Conservation (phyloP, 1,139 yeast species). For the Tardiomyces depauwii region DNA sequence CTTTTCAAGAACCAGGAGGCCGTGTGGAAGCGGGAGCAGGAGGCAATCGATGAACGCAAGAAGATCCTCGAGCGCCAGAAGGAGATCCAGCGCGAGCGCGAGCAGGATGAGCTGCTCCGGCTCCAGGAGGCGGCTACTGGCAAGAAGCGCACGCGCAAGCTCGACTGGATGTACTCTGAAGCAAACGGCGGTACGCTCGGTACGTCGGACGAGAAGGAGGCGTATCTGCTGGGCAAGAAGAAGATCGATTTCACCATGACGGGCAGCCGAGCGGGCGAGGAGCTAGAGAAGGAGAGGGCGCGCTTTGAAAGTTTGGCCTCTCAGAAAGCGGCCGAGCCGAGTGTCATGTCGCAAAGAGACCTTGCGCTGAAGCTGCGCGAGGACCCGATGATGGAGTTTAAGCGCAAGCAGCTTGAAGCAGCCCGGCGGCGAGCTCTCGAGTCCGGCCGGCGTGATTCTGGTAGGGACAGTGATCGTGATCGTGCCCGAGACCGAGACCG, state of each 20-base stretch:
- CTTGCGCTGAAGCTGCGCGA: conserved; percentile 25
- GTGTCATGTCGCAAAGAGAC: conserved; percentile 10
- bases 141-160: conserved; percentile 36
- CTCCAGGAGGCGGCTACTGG: conserved; percentile 40
- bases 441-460: conserved; percentile 4
- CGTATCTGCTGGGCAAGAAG: conserved; percentile 39
- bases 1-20: conserved; percentile 73
- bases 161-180: conserved; percentile 84
- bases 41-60: conserved; percentile 58
- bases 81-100: conserved; percentile 56
- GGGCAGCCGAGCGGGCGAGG: conserved; percentile 9
- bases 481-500: conserved; percentile 1
- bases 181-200: conserved; percentile 16
- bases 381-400: conserved; percentile 47
- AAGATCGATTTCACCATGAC: conserved; percentile 12
- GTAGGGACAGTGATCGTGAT: conserved; percentile 6
- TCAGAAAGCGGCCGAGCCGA: conserved; percentile 7
- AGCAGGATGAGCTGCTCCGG: conserved; percentile 45
- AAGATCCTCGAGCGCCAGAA: conserved; percentile 52
- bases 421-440: not conserved
- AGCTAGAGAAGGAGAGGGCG: conserved; percentile 8
- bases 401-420: conserved; percentile 29
- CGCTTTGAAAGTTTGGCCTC: conserved; percentile 4
- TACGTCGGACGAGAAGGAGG: conserved; percentile 27
- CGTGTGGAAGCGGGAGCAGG: conserved; percentile 79